phyloP scores from a whole-genome alignment of 1,139 yeast genomes.

The Magnusiomyces paraingens region DNA sequence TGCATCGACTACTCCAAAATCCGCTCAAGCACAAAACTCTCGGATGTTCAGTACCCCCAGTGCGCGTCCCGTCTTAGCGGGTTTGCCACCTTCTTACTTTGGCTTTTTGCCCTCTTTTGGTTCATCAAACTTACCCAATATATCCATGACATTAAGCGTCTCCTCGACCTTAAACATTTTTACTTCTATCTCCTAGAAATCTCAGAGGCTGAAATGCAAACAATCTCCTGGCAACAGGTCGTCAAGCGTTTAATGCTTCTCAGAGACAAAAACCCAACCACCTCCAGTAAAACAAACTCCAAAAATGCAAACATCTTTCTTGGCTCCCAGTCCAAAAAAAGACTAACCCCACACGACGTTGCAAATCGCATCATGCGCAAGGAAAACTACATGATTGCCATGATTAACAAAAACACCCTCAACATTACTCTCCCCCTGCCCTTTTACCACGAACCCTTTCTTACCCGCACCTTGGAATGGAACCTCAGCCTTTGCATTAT shows the following conservation, averaged over 20 bases:
- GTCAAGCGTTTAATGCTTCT: conserved; percentile 70
- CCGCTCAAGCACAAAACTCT: conserved; percentile 34
- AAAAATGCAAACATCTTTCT: conserved; percentile 43
- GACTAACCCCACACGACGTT: conserved; percentile 86
- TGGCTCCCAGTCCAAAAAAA: conserved; percentile 47
- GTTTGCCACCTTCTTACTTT: conserved; percentile 49
- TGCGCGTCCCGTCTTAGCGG: conserved; percentile 48
- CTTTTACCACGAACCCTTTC: conserved; percentile 33
- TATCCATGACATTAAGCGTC: conserved; percentile 40
- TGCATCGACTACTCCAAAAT: conserved; percentile 66
- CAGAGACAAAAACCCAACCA: conserved; percentile 72
- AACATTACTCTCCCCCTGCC: conserved; percentile 47
- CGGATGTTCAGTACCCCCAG: conserved; percentile 51
- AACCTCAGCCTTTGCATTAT: conserved; percentile 80
- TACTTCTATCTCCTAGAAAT: conserved; percentile 62
- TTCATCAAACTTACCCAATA: conserved; percentile 54
- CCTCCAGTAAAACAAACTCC: conserved; percentile 35
- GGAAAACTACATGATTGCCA: conserved; percentile 87
- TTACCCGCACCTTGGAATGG: conserved; percentile 92
- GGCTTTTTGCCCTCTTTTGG: conserved; percentile 57
- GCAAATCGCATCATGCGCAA: conserved; percentile 94
- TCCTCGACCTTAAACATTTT: conserved; percentile 59
- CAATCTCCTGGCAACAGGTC: conserved; percentile 87
- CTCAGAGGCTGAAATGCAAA: conserved; percentile 75
- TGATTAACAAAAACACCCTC: conserved; percentile 71